A percentile compares a stretch with the other conserved stretches of the same genome.
phyloP scores from a whole-genome alignment of 257 asterid genomes.

The Nicotiana benthamiana region DNA sequence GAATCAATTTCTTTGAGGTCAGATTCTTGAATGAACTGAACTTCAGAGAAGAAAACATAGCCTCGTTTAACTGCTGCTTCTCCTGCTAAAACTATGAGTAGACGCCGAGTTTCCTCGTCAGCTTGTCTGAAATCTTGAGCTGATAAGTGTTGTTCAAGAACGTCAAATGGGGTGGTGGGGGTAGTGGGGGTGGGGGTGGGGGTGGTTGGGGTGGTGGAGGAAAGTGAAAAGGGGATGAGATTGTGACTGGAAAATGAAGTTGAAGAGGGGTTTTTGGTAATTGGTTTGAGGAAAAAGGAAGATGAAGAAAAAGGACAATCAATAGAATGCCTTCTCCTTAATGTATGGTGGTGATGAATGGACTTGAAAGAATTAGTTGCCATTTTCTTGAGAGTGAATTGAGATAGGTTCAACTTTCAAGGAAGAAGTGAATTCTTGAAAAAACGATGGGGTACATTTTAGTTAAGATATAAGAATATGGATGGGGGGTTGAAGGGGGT shows the following conservation, averaged over 20 bases:
- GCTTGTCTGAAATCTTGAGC: constrained; percentile 59
- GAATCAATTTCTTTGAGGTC: constrained; percentile 55
- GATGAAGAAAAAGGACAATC: constrained; percentile 32
- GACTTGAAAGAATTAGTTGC: constrained; percentile 65
- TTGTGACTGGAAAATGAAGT: not conserved
- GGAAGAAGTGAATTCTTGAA: not conserved
- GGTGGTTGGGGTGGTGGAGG: constrained; percentile 26
- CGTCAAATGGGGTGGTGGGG: constrained; percentile 31
- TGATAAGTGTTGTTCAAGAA: constrained; percentile 45
- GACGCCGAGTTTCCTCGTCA: constrained; percentile 93
- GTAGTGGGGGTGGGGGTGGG: constrained; percentile 22
- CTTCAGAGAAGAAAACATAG: constrained; percentile 94
- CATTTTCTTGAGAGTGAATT: constrained; percentile 21
- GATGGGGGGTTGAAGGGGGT: not conserved
- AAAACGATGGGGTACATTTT: not conserved
- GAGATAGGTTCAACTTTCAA: not conserved
- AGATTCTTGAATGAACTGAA: constrained; percentile 46
- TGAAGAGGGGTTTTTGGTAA: constrained; percentile 15
- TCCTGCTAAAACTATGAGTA: constrained; percentile 75
- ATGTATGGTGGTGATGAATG: constrained; percentile 19
- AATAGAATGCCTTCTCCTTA: constrained; percentile 47
- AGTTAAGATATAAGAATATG: not conserved
- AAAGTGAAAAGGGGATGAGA: constrained; percentile 11
- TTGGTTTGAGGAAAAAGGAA: constrained; percentile 27
- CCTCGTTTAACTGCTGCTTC: constrained; percentile 69